phyloP scores from a whole-genome alignment of 176 grass and related monocot genomes.

The Aegilops speltoides region DNA sequence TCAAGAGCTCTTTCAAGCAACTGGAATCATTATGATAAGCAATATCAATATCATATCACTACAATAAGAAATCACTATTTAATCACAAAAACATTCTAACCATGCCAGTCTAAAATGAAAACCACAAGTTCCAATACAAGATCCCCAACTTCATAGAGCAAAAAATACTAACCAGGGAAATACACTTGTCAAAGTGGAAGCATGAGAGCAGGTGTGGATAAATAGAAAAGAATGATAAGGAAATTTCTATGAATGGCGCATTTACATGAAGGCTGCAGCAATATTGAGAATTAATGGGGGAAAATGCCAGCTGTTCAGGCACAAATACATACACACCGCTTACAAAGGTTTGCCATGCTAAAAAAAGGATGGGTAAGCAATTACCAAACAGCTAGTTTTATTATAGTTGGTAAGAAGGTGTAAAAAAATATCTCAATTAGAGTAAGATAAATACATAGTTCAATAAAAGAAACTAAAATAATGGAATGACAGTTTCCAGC shows the following conservation, averaged over 20 bases:
- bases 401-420: not conserved
- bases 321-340: not conserved
- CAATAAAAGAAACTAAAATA: not conserved
- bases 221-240: not conserved
- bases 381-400: not conserved
- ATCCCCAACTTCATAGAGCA: not conserved
- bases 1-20: conserved; percentile 78
- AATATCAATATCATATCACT: not conserved
- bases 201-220: not conserved
- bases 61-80: no score
- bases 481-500: not conserved
- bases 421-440: not conserved
- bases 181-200: not conserved
- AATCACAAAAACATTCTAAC: not conserved
- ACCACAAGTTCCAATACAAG: not conserved
- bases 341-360: not conserved
- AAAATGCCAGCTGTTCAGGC: not conserved
- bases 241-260: not conserved
- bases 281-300: not conserved
- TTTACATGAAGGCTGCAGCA: not conserved
- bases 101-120: not conserved
- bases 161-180: conserved; percentile 1
- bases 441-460: not conserved
- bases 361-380: not conserved
- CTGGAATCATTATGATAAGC: conserved; percentile 47